A percentile compares a stretch with the other conserved stretches of the same genome.
Conservation (phyloP, 139 green algal species). For the Chlamydomonas sphaeroides region DNA sequence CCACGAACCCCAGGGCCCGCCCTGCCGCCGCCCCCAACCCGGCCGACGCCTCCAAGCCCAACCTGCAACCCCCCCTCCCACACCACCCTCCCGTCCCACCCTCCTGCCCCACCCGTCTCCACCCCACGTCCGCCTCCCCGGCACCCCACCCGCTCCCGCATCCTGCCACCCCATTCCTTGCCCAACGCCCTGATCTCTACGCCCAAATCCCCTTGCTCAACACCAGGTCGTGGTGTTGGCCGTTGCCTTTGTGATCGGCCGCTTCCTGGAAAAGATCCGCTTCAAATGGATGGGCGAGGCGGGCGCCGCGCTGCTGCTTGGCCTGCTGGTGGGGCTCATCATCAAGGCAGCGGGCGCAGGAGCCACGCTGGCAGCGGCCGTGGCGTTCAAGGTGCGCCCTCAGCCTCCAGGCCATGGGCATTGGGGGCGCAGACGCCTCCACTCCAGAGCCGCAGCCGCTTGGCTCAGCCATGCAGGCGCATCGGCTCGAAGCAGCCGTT, state of each 20-base stretch:
- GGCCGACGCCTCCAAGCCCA: no score
- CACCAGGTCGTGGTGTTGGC: constrained; percentile 57
- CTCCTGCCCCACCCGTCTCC: background rate
- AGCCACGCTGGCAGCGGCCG: background rate
- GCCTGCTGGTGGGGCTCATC: constrained; percentile 50
- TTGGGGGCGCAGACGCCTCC: no score
- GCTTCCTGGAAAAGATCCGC: constrained; percentile 33
- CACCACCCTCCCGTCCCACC: background rate
- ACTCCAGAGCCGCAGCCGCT: no score
- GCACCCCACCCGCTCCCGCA: background rate
- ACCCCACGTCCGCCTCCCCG: no score
- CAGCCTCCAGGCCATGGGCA: no score
- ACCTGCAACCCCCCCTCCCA: no score
- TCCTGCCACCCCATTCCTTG: background rate
- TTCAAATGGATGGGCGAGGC: constrained; percentile 65
- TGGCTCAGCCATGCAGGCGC: no score
- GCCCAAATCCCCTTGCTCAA: no score
- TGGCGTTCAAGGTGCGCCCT: constrained; percentile 54
- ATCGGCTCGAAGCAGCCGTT: no score
- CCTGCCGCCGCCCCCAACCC: no score
- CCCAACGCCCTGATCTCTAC: background rate
- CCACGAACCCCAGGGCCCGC: no score
- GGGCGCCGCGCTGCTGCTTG: constrained; percentile 54
- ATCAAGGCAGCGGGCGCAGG: constrained; percentile 21
- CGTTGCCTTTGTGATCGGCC: constrained; percentile 48